phyloP scores from a whole-genome alignment of 208 protist genomes.

The Tritrichomonas musculus region DNA sequence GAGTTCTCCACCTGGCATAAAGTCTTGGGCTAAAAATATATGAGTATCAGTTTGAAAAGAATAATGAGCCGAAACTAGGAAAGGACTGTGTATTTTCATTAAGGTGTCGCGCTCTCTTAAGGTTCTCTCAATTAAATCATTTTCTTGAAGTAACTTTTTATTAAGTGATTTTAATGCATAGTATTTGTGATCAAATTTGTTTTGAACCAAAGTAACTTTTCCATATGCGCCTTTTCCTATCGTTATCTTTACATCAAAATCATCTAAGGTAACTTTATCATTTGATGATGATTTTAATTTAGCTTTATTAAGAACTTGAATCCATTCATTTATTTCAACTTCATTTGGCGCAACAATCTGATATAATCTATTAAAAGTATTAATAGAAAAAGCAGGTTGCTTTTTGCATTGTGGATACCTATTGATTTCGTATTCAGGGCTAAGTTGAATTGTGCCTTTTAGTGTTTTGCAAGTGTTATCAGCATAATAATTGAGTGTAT shows the following conservation, averaged over 20 bases:
- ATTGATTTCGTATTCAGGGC: not conserved
- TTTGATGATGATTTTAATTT: no score
- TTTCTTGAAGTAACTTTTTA: not conserved
- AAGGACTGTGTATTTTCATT: constrained; percentile 28
- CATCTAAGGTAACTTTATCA: not conserved
- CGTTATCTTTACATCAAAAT: not conserved
- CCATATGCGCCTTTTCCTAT: not conserved
- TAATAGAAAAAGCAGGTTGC: not conserved
- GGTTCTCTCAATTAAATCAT: not conserved
- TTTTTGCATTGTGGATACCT: not conserved
- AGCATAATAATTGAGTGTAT: not conserved
- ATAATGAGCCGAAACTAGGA: constrained; percentile 44
- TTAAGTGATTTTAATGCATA: not conserved
- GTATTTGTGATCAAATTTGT: not conserved
- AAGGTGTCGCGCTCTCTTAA: not conserved
- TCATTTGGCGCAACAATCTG: not conserved
- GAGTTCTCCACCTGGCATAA: constrained; percentile 55
- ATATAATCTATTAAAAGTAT: not conserved
- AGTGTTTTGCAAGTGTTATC: not conserved
- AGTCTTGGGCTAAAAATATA: constrained; percentile 59
- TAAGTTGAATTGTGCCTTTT: not conserved
- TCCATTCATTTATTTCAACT: not conserved
- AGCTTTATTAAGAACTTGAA: not conserved
- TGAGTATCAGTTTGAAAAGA: constrained; percentile 49
- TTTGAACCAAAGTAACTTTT: not conserved